Percentiles rank a stretch among this genome's conserved stretches.
Evolutionary conservation across 345 rosid species (phyloP).

Genomic region (Anastatica hierochuntica): DNA sequence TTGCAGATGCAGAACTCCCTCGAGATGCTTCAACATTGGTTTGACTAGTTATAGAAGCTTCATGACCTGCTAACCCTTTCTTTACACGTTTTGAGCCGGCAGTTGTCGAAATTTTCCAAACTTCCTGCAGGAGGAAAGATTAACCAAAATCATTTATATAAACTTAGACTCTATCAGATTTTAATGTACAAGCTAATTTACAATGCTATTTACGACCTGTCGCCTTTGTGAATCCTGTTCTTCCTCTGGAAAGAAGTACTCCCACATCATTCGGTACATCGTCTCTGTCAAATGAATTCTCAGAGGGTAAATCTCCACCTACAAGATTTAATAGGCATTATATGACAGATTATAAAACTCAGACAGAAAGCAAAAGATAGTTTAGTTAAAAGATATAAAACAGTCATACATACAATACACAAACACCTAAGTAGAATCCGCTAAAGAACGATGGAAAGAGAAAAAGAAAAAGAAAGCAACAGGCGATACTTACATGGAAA

Average conservation of each 20-base stretch:
- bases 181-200: not conserved
- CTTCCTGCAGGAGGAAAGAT: conserved; percentile 49
- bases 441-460: not conserved
- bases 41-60: conserved; percentile 46
- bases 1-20: conserved; percentile 28
- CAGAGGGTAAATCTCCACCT: conserved; percentile 97
- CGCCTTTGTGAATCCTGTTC: conserved; percentile 96
- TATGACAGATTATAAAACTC: not conserved
- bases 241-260: conserved; percentile 89
- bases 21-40: conserved; percentile 47
- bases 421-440: not conserved
- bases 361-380: not conserved
- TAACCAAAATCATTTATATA: not conserved
- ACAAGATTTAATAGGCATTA: not conserved
- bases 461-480: not conserved
- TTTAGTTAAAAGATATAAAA: not conserved
- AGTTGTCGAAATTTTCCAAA: conserved; percentile 91
- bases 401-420: not conserved
- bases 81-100: conserved; percentile 71
- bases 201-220: conserved; percentile 42
- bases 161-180: not conserved
- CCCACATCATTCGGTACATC: conserved; percentile 99
- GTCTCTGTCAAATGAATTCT: conserved; percentile 93
- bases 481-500: conserved; percentile 50
- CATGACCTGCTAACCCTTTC: conserved; percentile 55